Evolutionary conservation across 768 basidiomycete species (phyloP).

Genomic region (Suillus weaverae): DNA sequence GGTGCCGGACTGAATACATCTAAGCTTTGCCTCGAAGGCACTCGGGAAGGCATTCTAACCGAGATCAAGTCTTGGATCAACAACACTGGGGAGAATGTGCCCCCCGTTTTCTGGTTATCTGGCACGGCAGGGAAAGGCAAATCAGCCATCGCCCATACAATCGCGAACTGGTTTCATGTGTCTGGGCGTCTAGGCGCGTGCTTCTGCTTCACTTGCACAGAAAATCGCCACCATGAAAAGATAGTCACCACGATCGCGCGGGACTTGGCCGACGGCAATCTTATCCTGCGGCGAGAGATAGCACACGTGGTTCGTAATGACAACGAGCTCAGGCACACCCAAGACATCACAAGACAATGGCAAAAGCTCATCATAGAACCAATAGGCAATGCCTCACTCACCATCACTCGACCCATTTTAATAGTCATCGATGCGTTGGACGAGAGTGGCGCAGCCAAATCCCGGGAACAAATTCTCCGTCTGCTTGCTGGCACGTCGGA

Average conservation of each 20-base stretch:
- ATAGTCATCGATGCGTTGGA: constrained; percentile 40
- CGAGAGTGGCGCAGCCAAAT: constrained; percentile 28
- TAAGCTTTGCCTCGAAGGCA: constrained; percentile 19
- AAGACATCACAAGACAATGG: constrained; percentile 13
- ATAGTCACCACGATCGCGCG: constrained; percentile 35
- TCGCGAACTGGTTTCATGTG: constrained; percentile 25
- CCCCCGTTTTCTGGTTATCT: constrained; percentile 29
- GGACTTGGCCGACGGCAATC: constrained; percentile 25
- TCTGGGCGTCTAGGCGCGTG: constrained; percentile 30
- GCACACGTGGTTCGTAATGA: constrained; percentile 8
- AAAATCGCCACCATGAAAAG: constrained; percentile 19
- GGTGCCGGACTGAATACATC: constrained; percentile 6
- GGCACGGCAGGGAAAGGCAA: constrained; percentile 40
- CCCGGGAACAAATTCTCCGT: constrained; percentile 20
- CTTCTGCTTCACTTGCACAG: constrained; percentile 32
- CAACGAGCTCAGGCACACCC: not conserved
- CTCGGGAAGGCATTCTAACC: constrained; percentile 23
- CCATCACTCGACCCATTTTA: constrained; percentile 16
- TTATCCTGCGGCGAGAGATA: not conserved
- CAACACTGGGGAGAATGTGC: constrained; percentile 1
- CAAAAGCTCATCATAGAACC: constrained; percentile 20
- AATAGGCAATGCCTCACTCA: constrained; percentile 13
- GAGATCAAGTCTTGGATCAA: constrained; percentile 27
- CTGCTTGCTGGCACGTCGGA: constrained; percentile 17
- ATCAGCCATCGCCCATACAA: constrained; percentile 36